Base-by-base conservation (phyloP, 495 filamentous ascomycete species). In the Lasiosphaeria miniovina region DNA sequence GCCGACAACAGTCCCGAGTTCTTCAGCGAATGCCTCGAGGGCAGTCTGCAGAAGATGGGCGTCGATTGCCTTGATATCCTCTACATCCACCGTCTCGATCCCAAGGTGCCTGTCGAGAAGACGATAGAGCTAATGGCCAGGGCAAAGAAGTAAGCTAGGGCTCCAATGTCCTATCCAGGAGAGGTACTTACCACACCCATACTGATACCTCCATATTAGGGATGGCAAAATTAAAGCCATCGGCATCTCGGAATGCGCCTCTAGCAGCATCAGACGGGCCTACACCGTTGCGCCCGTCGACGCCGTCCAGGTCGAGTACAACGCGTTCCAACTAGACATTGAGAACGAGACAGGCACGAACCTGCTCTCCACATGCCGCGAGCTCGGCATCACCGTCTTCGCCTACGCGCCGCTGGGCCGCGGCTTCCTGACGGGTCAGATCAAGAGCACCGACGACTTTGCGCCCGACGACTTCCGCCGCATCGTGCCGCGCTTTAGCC, bases 101-200 rank as follows among this genome's bases (percentile, higher is more conserved):
- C 63, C 5, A 74, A 74, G 49, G 82, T 83, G 0, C 87, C 87
- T 0, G 77, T 90, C 33, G 88, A 90, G 71, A 82, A 84, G 68
- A 87, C 79, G 50, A 78, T 88, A 62, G 69, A 65, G n/a, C 79
- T 70, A 10, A 61, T 88, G 73, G 74, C 66, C 24, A 65, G 80
- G 63, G 60, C 79, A 4, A 74, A 77, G 53, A 63, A 71, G 66
- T 74, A 68, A 31, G 69, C 38, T 33, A 12, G 11, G 34, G 41
- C 49, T 51, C 49, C 15, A 32, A 24, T 24, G 24, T 24, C 1
- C 24, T 24, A 24, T 24, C 24, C 24, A 2, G 24, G 24, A 24
- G 24, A 24, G 24, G 24, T 9, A 3, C 6, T 10, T 24, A 4
- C 8, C 3, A 14, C 38, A 3, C 49, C 24, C 49, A 32, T 49